Conservation (phyloP, 345 rosid species). For the Mangifera indica region DNA sequence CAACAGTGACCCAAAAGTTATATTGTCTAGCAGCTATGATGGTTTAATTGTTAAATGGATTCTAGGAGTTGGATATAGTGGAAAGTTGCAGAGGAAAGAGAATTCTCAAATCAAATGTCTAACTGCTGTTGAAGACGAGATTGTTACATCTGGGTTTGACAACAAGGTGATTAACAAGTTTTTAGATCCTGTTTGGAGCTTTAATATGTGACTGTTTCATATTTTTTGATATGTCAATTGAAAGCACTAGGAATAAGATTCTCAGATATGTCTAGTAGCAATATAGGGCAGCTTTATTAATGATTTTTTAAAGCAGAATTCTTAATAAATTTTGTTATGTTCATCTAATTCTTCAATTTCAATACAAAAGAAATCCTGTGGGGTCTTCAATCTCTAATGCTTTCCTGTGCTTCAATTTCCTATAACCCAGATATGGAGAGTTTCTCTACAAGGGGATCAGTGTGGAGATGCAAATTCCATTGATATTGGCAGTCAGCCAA, state of each 20-base stretch:
- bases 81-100: constrained; percentile 75
- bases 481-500: constrained; percentile 84
- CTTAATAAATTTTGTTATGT: background rate
- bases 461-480: constrained; percentile 61
- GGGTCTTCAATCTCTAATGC: background rate
- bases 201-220: background rate
- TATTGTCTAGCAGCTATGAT: constrained; percentile 83
- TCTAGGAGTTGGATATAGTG: constrained; percentile 79
- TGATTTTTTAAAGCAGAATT: background rate
- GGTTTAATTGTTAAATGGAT: constrained; percentile 89
- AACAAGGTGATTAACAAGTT: constrained; percentile 55
- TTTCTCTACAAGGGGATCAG: constrained; percentile 63
- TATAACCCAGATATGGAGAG: constrained; percentile 64
- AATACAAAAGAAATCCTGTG: background rate
- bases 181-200: background rate
- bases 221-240: background rate
- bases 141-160: constrained; percentile 85
- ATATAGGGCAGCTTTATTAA: background rate
- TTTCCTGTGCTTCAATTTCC: constrained; percentile 11
- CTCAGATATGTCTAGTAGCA: too few relatives aligned
- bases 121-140: constrained; percentile 79
- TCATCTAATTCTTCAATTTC: background rate
- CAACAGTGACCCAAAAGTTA: constrained; percentile 52
- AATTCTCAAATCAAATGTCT: constrained; percentile 80
- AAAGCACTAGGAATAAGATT: background rate